phyloP scores from a whole-genome alignment of 805 yeast species.

The Metschnikowia peoriensis region DNA sequence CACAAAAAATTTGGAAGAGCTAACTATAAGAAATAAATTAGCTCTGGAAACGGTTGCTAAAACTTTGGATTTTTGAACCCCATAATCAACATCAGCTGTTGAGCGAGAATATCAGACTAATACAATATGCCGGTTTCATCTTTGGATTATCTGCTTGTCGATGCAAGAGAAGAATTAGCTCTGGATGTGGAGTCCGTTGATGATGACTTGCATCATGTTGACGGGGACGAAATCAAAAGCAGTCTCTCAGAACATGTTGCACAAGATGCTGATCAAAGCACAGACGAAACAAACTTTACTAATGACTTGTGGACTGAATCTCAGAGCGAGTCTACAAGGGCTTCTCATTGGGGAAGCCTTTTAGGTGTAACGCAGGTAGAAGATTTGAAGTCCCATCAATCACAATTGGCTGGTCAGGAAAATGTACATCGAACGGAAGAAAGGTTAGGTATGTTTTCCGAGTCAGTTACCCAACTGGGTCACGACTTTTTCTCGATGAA shows the following conservation, averaged over 20 bases:
- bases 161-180: not conserved
- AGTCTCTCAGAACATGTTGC: not conserved
- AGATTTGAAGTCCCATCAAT: not conserved
- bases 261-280: not conserved
- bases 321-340: not conserved
- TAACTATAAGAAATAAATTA: not conserved
- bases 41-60: too few species aligned
- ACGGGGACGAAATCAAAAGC: not conserved
- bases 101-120: not conserved
- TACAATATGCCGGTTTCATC: conserved; percentile 5
- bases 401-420: not conserved
- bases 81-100: too few species aligned
- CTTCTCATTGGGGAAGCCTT: not conserved
- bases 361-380: not conserved
- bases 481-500: conserved; percentile 8
- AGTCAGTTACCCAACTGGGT: not conserved
- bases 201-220: not conserved
- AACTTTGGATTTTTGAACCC: too few species aligned
- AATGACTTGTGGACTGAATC: not conserved
- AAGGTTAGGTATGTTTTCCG: not conserved
- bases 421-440: not conserved
- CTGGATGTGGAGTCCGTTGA: not conserved
- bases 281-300: not conserved
- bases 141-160: conserved; percentile 6
- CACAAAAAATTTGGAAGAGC: too few species aligned